phyloP scores from a whole-genome alignment of 257 asterid species.

The Ilex asprella region DNA sequence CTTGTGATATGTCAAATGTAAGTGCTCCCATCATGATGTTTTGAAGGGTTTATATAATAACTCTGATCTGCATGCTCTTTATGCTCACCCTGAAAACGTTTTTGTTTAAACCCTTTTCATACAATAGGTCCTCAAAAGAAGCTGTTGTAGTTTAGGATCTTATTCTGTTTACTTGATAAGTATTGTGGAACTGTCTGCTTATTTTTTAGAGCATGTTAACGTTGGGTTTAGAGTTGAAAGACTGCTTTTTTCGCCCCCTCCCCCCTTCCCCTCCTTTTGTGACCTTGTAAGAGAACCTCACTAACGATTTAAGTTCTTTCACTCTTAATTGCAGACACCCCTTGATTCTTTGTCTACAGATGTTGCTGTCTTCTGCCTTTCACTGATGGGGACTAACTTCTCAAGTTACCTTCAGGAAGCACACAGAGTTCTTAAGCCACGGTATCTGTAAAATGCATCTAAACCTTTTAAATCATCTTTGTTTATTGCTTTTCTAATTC shows the following conservation, averaged over 20 bases:
- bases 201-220: too few relatives aligned
- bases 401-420: constrained; percentile 74
- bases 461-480: neutral
- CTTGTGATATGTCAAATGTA: constrained; percentile 93
- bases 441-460: constrained; percentile 29
- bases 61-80: neutral
- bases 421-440: constrained; percentile 60
- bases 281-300: neutral
- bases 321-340: constrained; percentile 56
- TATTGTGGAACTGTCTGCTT: too few relatives aligned
- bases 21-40: constrained; percentile 7
- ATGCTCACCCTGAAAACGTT: neutral
- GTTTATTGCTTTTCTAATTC: neutral
- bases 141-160: too few relatives aligned
- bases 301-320: neutral
- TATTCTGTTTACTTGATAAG: too few relatives aligned
- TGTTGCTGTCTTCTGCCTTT: constrained; percentile 87
- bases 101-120: neutral
- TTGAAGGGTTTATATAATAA: too few relatives aligned
- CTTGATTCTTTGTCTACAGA: constrained; percentile 66
- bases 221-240: neutral
- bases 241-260: too few relatives aligned
- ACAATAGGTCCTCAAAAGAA: neutral
- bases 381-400: constrained; percentile 93
- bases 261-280: neutral